Conservation (phyloP, 495 filamentous ascomycete species). For the Talaromyces thailandensis region DNA sequence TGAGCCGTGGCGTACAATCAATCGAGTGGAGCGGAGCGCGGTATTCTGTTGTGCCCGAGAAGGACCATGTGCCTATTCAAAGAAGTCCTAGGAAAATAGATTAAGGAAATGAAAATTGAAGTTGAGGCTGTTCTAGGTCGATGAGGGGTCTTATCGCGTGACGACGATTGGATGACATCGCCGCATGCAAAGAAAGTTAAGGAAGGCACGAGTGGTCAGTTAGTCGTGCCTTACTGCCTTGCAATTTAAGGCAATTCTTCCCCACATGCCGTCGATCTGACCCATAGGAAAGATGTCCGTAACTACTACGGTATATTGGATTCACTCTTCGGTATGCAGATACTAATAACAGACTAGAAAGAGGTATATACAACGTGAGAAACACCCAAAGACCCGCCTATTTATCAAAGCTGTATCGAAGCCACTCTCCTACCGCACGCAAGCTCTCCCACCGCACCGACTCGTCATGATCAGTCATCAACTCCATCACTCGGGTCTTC, state of each 20-base stretch:
- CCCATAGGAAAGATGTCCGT: too few species aligned
- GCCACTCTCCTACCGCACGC: conserved; percentile 85
- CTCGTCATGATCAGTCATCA: conserved; percentile 89
- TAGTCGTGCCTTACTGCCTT: background rate
- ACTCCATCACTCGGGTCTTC: conserved; percentile 86
- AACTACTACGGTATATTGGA: too few species aligned
- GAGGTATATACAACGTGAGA: conserved; percentile 4
- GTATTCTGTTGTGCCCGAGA: background rate
- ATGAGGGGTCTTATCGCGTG: background rate
- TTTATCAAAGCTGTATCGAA: conserved; percentile 77
- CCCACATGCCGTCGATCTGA: background rate
- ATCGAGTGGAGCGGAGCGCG: background rate
- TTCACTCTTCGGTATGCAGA: background rate
- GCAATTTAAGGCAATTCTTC: background rate
- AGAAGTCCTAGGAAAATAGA: background rate
- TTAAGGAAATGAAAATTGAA: background rate
- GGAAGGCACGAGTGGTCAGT: background rate
- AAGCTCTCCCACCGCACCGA: conserved; percentile 91
- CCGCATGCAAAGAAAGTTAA: background rate
- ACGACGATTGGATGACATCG: background rate
- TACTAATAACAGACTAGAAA: background rate
- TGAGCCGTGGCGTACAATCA: background rate
- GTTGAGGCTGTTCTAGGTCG: background rate
- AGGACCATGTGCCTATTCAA: background rate
- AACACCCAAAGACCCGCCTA: conserved; percentile 12